A percentile compares a stretch with the other conserved stretches of the same genome.
phyloP scores from a whole-genome alignment of 352 stramenopile genomes.

The Pythium guiyangense region DNA sequence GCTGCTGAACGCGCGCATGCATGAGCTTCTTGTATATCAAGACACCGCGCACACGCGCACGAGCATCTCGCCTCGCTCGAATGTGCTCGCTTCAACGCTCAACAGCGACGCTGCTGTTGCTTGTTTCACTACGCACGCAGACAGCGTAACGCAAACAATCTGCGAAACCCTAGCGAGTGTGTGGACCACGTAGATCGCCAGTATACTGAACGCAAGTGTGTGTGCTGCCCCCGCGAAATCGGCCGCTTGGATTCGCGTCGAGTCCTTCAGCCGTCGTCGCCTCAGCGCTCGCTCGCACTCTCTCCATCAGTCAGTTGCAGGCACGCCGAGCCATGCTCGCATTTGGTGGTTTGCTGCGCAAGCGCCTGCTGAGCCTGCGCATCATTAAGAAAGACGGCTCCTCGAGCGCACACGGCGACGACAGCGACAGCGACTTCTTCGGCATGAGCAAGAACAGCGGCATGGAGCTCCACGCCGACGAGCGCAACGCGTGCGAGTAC shows the following conservation, averaged over 20 bases:
- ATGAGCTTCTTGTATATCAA: no score
- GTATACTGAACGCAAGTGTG: background rate
- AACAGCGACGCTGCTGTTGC: no score
- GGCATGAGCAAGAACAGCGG: background rate
- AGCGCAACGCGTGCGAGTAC: slow-evolving; percentile 66
- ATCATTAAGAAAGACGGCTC: slow-evolving; percentile 37
- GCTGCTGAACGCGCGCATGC: no score
- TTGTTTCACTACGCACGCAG: no score
- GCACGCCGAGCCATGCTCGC: slow-evolving; percentile 22
- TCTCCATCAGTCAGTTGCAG: background rate
- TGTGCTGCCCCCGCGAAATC: no score
- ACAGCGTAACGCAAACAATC: no score
- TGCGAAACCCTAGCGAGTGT: background rate
- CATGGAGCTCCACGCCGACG: slow-evolving; percentile 30
- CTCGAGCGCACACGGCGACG: slow-evolving; percentile 15
- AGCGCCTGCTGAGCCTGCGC: slow-evolving; percentile 30
- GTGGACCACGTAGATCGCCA: background rate
- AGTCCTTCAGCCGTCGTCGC: no score
- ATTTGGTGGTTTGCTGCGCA: slow-evolving; percentile 28
- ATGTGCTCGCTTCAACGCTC: no score
- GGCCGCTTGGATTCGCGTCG: no score
- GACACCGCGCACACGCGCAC: no score
- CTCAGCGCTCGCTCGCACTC: no score
- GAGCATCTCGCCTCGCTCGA: no score
- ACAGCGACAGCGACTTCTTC: background rate